Conservation (phyloP, 192 early-diverging fungal genomes). For the Entomortierella beljakovae region DNA sequence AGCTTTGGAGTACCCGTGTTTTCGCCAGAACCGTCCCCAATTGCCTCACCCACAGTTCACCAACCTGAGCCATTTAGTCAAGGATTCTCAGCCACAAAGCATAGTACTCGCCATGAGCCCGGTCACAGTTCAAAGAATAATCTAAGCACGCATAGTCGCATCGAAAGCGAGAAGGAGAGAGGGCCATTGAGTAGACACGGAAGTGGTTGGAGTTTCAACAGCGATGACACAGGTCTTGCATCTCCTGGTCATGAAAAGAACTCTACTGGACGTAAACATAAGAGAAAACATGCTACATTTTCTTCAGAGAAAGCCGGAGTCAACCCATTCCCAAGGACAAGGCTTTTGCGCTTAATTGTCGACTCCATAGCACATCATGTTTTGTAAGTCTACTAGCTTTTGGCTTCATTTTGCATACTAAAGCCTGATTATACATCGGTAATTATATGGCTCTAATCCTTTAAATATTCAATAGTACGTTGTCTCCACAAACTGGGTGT, state of each 20-base stretch:
- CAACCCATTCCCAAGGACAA: conserved; percentile 55
- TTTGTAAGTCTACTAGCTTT: conserved; percentile 55
- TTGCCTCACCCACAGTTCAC: conserved; percentile 16
- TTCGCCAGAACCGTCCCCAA: conserved; percentile 35
- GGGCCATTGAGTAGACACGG: conserved; percentile 40
- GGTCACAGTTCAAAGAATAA: not conserved
- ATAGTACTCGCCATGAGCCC: not conserved
- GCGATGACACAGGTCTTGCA: conserved; percentile 39
- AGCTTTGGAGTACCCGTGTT: conserved; percentile 9
- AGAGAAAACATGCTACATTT: conserved; percentile 28
- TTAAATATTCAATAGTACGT: conserved; percentile 42
- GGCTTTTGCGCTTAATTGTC: conserved; percentile 61
- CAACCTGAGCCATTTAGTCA: conserved; percentile 18
- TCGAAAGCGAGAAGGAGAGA: conserved; percentile 5
- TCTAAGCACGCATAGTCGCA: not conserved
- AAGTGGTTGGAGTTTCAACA: conserved; percentile 48
- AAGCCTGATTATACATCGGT: too few relatives aligned
- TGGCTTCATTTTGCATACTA: not conserved
- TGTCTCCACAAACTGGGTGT: conserved; percentile 56
- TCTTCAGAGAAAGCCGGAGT: conserved; percentile 20
- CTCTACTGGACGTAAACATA: conserved; percentile 20
- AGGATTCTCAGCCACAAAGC: not conserved
- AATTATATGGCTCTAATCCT: not conserved
- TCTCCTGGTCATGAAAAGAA: conserved; percentile 32
- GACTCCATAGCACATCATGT: conserved; percentile 68